phyloP scores from a whole-genome alignment of 2,329 filamentous ascomycete genomes.

The Fusarium humuli region DNA sequence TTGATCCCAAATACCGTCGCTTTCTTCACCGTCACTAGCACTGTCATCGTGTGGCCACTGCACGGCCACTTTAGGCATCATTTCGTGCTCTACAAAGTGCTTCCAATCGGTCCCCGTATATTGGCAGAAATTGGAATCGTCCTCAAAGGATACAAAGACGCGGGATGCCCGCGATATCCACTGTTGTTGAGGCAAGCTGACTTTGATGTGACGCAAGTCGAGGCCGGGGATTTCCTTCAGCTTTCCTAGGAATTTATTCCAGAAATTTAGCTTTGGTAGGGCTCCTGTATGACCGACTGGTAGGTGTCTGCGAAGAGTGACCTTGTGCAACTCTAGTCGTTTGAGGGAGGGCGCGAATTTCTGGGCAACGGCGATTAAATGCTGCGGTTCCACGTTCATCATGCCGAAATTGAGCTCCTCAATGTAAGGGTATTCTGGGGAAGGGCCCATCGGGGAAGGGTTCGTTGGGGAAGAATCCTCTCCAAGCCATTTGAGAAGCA shows the following conservation, averaged over 20 bases:
- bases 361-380: constrained; percentile 51
- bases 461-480: neutral
- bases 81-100: constrained; percentile 49
- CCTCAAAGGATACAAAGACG: constrained; percentile 30
- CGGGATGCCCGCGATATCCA: constrained; percentile 30
- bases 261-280: constrained; percentile 50
- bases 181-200: constrained; percentile 48
- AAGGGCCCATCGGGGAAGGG: constrained; percentile 14
- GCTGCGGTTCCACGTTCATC: constrained; percentile 45
- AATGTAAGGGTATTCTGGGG: constrained; percentile 52
- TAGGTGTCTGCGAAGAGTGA: constrained; percentile 47
- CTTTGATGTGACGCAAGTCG: constrained; percentile 50
- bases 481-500: constrained; percentile 57
- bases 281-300: constrained; percentile 10
- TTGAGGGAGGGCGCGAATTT: constrained; percentile 60
- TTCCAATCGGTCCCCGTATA: constrained; percentile 54
- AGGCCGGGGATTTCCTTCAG: constrained; percentile 50
- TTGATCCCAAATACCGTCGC: constrained; percentile 48
- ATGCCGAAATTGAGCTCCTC: constrained; percentile 59
- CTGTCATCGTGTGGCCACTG: constrained; percentile 21
- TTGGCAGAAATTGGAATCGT: constrained; percentile 13
- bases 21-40: constrained; percentile 29
- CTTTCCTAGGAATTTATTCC: constrained; percentile 53
- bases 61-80: constrained; percentile 39
- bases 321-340: constrained; percentile 59